Percentiles rank a stretch among this genome's conserved stretches.
Conservation (phyloP, 176 grass and related monocot genomes). For the Lolium perenne region DNA sequence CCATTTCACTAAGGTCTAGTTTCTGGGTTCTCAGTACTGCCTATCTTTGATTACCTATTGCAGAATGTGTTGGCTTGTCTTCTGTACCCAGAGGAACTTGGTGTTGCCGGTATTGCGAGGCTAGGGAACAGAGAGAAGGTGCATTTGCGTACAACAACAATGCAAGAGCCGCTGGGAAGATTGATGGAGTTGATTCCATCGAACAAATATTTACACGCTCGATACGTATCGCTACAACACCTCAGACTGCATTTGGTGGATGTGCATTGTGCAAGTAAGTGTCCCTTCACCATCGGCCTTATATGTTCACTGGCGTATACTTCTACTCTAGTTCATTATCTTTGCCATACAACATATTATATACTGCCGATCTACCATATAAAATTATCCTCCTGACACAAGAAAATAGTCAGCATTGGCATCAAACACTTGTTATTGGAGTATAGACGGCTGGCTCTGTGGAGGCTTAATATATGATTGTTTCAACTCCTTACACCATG, state of each 20-base stretch:
- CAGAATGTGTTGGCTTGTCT: conserved; percentile 83
- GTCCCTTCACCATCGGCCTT: conserved; percentile 21
- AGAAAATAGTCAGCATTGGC: conserved; percentile 9
- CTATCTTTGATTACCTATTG: conserved; percentile 31
- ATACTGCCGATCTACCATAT: background rate
- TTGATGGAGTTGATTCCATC: conserved; percentile 91
- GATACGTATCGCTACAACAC: conserved; percentile 80
- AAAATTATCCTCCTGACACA: background rate
- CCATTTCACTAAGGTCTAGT: background rate
- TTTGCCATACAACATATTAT: background rate
- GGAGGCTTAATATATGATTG: conserved; percentile 20
- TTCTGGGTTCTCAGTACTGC: conserved; percentile 15
- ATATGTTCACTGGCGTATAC: conserved; percentile 23
- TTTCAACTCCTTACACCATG: background rate
- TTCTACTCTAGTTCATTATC: background rate
- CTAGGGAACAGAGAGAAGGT: conserved; percentile 84
- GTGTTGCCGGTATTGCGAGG: conserved; percentile 92
- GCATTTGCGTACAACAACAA: conserved; percentile 89
- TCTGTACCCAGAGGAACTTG: conserved; percentile 64
- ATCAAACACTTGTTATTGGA: conserved; percentile 21
- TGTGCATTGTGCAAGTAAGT: conserved; percentile 90
- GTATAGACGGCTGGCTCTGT: conserved; percentile 35
- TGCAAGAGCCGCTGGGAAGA: conserved; percentile 93
- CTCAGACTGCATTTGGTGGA: conserved; percentile 69
- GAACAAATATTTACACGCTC: conserved; percentile 86